Conservation (phyloP, 495 filamentous ascomycete genomes). For the Cercophora sp. region DNA sequence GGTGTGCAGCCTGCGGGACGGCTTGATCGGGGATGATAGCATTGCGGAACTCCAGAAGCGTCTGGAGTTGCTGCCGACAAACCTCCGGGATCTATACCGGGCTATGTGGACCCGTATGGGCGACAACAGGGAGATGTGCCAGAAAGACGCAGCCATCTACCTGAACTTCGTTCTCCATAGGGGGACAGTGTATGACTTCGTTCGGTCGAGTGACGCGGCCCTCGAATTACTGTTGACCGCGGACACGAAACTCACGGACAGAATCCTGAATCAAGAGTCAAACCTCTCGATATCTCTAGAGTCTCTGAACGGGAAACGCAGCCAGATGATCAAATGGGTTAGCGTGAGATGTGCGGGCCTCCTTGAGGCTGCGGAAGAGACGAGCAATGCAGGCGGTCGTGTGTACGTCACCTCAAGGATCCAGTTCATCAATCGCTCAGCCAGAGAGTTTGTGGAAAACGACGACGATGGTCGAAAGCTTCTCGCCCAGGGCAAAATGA, state of each 20-base stretch:
- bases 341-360: no score
- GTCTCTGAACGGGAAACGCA: no score
- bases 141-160: not conserved
- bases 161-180: not conserved
- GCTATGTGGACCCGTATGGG: slow-evolving; percentile 5
- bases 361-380: no score
- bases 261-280: no score
- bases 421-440: not conserved
- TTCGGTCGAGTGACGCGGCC: not conserved
- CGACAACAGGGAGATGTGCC: slow-evolving; percentile 2
- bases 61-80: not conserved
- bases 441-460: not conserved
- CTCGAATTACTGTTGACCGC: no score
- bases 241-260: no score
- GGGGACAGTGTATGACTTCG: no score
- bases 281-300: no score
- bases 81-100: not conserved
- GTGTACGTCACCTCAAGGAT: no score
- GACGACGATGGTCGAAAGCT: not conserved
- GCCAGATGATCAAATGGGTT: no score
- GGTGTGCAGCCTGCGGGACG: not conserved
- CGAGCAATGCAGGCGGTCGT: no score
- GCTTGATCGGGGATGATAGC: slow-evolving; percentile 2
- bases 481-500: not conserved
- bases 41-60: not conserved